Evolutionary conservation across 192 early-diverging fungal genomes (phyloP).

Genomic region (Rhizoclosmatium globosum): DNA sequence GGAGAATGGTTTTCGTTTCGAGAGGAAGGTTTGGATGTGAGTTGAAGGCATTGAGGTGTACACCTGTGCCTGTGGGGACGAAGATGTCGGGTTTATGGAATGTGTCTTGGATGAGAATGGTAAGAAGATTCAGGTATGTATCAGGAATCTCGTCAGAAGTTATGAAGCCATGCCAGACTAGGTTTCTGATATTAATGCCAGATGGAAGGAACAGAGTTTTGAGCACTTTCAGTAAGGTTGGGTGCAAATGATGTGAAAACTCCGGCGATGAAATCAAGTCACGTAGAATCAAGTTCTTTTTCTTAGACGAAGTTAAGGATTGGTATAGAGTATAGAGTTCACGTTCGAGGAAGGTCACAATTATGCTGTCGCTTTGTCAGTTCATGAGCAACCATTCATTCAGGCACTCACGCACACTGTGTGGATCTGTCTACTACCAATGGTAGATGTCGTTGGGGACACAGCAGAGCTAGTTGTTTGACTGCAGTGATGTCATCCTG

Average conservation of each 20-base stretch:
- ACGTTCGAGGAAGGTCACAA: slow-evolving; percentile 17
- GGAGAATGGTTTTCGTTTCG: background rate
- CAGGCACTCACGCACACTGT: background rate
- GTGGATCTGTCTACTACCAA: background rate
- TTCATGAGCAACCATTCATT: background rate
- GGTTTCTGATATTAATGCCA: slow-evolving; percentile 24
- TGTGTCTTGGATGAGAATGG: background rate
- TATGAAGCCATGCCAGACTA: slow-evolving; percentile 29
- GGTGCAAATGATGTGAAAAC: background rate
- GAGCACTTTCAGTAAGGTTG: background rate
- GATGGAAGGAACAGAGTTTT: slow-evolving; percentile 5
- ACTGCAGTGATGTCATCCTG: background rate
- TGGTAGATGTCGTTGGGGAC: background rate
- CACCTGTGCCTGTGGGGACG: background rate
- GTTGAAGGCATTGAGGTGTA: background rate
- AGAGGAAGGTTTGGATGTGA: slow-evolving; percentile 1
- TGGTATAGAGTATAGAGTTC: slow-evolving; percentile 4
- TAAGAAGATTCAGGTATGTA: background rate
- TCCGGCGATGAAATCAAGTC: slow-evolving; percentile 15
- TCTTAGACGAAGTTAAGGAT: background rate
- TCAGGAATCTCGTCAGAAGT: background rate
- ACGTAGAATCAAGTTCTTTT: slow-evolving; percentile 24
- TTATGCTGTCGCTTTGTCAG: background rate
- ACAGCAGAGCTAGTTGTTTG: background rate
- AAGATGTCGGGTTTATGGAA: background rate